These are phyloP conservation scores for Aspergillus steynii DNA, from an alignment of 495 filamentous ascomycete species.

Conservation along the genomic window DNA sequence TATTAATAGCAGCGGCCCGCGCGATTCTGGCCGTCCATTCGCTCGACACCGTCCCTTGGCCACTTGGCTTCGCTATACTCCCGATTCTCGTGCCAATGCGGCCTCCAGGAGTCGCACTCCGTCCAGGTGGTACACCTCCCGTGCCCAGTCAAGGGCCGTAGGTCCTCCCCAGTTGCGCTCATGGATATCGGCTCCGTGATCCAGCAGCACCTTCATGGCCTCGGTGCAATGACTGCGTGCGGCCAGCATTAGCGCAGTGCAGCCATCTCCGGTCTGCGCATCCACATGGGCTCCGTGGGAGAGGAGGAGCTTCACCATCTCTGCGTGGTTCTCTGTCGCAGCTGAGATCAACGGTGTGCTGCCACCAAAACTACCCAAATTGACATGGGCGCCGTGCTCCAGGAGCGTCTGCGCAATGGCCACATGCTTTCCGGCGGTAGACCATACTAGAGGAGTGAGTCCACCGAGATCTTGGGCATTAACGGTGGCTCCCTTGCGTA, in stretches of 20 bases:
- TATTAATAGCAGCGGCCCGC: not conserved
- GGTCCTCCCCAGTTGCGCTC: not conserved
- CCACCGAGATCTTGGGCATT: slow-evolving; percentile 20
- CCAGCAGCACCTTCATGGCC: slow-evolving; percentile 13
- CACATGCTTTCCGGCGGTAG: slow-evolving; percentile 1
- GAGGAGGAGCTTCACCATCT: slow-evolving; percentile 23
- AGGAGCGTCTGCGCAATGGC: slow-evolving; percentile 7
- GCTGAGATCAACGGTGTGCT: slow-evolving; percentile 6
- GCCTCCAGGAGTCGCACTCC: slow-evolving; percentile 4
- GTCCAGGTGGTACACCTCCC: not conserved
- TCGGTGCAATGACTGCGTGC: slow-evolving; percentile 6
- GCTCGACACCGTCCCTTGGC: no score
- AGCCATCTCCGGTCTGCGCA: slow-evolving; percentile 8
- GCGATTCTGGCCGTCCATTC: no score
- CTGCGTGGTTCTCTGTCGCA: slow-evolving; percentile 5
- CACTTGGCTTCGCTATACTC: no score
- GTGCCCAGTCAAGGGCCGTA: slow-evolving; percentile 10
- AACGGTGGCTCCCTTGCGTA: slow-evolving; percentile 23
- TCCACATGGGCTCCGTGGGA: slow-evolving; percentile 22
- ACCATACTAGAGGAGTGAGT: slow-evolving; percentile 8
- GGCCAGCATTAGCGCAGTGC: slow-evolving; percentile 28
- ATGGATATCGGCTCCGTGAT: slow-evolving; percentile 8
- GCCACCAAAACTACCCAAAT: not conserved
- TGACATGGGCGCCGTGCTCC: slow-evolving; percentile 8
- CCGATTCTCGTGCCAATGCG: not conserved